Evolutionary conservation across 305 asterid genomes (phyloP), one percentile per base, ranked within the genome.

Genomic region (Fraxinus platypoda): DNA sequence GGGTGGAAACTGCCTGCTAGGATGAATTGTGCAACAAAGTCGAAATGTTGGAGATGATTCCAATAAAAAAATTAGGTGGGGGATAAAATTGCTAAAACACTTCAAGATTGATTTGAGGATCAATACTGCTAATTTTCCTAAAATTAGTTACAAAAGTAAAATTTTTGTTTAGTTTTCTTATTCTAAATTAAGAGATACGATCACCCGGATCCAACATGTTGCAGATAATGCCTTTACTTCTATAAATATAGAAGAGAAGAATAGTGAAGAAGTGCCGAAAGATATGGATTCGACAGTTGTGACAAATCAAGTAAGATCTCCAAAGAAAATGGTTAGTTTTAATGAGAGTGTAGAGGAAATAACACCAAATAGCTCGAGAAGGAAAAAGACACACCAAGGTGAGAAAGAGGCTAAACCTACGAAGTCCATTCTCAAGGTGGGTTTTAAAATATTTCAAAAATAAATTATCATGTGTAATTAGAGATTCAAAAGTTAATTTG

Each of bases 321-420:
- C 86, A 0, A 83, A 83, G 84, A 83, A 86, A 80, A 83, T 78
- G 88, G 88, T 86, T 52, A 83, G 86, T 64, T 83, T 78, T 74
- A 78, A 83, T 74, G 85, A 86, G 21, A 62, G 78, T 37, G 80
- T 80, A 59, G 86, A 82, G 78, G 84, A 86, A 49, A 83, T 86
- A 75, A 25, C 46, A 66, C 64, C 79, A 3, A 62, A 2, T 26
- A 83, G 35, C 71, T 73, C 15, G 2, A 80, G 80, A 46, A 25
- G 41, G 74, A 83, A 19, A 28, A 57, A 76, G 15, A 75, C 77
- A 8, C 46, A 12, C 3, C 84, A 77, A 75, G 66, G 43, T 41
- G 26, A 15, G 25, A 7, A 35, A 76, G 76, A 80, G 57, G 66
- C 34, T 72, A 86, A 74, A 23, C 84, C 84, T 31, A 17, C 83